phyloP scores from a whole-genome alignment of 1,284 basidiomycete genomes.

The Papiliotrema terrestris region DNA sequence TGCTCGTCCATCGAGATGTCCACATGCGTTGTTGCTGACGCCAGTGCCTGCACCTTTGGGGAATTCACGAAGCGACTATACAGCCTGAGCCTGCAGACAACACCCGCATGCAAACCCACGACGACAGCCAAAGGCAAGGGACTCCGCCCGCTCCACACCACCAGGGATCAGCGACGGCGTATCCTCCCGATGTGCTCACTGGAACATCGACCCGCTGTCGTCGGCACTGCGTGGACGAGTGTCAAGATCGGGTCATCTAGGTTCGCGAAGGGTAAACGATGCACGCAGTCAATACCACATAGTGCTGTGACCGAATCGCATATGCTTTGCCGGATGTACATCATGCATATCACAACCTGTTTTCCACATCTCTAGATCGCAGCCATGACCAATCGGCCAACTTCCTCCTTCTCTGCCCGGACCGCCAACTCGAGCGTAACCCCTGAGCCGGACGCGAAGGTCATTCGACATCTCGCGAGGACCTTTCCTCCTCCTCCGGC shows the following conservation, averaged over 20 bases:
- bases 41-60: neutral
- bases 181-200: neutral
- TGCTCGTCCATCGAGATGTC: neutral
- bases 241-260: neutral
- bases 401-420: conserved; percentile 84
- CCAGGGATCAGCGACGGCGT: neutral
- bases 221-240: neutral
- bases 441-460: conserved; percentile 79
- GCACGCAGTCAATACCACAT: no score
- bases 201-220: neutral
- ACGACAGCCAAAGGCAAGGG: neutral
- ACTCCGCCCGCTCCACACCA: neutral
- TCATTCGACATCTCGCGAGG: conserved; percentile 91
- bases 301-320: no score
- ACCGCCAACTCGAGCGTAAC: conserved; percentile 94
- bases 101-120: neutral
- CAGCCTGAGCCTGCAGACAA: neutral
- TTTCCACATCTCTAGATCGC: conserved; percentile 64
- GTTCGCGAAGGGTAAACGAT: no score
- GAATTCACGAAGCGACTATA: neutral
- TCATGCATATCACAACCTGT: conserved; percentile 2
- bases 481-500: conserved; percentile 88
- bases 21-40: neutral
- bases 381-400: conserved; percentile 79
- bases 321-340: neutral